phyloP scores from a whole-genome alignment of 1,284 basidiomycete species.

The Stygiomarasmius scandens region DNA sequence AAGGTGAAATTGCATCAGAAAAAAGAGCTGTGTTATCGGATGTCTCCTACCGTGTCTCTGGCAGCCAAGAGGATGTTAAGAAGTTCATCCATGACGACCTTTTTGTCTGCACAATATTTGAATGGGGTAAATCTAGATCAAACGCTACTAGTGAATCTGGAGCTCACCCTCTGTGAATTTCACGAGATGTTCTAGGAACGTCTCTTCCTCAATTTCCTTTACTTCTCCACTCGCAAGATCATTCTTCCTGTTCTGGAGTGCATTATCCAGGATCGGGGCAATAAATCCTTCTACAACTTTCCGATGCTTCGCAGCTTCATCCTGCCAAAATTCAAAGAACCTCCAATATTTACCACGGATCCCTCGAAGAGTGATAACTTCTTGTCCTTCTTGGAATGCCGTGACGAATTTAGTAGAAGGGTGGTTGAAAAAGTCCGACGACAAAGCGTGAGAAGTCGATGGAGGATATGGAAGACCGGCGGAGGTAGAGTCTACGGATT shows the following conservation, averaged over 20 bases:
- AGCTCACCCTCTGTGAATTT: neutral
- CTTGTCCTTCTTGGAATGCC: conserved; percentile 42
- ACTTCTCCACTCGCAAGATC: neutral
- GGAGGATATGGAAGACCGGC: conserved; percentile 40
- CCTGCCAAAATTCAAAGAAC: conserved; percentile 42
- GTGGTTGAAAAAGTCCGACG: conserved; percentile 23
- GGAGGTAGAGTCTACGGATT: conserved; percentile 33
- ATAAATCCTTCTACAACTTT: conserved; percentile 33
- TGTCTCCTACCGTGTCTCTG: neutral
- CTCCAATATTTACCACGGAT: conserved; percentile 39
- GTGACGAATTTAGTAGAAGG: conserved; percentile 38
- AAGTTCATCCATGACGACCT: neutral
- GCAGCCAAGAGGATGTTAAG: conserved; percentile 1
- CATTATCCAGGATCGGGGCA: conserved; percentile 19
- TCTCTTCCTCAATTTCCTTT: neutral
- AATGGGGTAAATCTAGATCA: neutral
- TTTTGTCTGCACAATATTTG: neutral
- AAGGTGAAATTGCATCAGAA: neutral
- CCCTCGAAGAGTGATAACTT: conserved; percentile 31
- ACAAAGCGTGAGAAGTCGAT: conserved; percentile 20
- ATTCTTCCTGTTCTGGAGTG: conserved; percentile 15
- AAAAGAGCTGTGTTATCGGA: neutral
- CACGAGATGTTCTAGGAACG: conserved; percentile 1
- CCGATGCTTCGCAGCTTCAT: conserved; percentile 35
- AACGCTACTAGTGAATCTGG: neutral